Conservation (phyloP, 148 eudicot genomes). For the Silene uniflora region DNA sequence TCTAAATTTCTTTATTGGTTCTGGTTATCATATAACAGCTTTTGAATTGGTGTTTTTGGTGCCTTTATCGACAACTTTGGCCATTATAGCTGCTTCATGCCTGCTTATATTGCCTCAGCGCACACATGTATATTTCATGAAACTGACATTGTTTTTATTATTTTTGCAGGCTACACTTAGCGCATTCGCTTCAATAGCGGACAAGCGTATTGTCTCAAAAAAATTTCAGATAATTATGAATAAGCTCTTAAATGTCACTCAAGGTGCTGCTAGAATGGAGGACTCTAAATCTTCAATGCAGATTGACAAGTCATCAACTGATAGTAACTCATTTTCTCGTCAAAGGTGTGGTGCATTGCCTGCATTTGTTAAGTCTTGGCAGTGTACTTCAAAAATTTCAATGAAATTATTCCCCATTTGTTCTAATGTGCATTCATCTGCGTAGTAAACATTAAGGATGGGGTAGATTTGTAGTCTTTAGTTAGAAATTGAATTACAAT, state of each 20-base stretch:
- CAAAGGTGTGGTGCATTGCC: conserved; percentile 44
- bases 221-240: conserved; percentile 53
- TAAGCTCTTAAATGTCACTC: conserved; percentile 55
- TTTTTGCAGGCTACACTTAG: conserved; percentile 56
- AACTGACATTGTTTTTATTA: conserved; percentile 3
- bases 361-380: neutral
- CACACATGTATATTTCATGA: neutral
- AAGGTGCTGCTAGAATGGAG: conserved; percentile 38
- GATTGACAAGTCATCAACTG: conserved; percentile 43
- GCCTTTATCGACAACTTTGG: neutral
- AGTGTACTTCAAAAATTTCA: neutral
- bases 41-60: neutral
- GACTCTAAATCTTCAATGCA: conserved; percentile 46
- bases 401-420: neutral
- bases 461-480: neutral
- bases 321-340: conserved; percentile 43
- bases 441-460: neutral
- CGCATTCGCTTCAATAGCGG: conserved; percentile 79
- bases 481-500: neutral
- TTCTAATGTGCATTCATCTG: neutral
- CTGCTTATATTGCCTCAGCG: neutral
- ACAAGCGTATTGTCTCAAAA: conserved; percentile 41
- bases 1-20: no score
- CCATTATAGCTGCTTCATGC: neutral
- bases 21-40: no score